Evolutionary conservation across 192 early-diverging fungal species (phyloP), one percentile per base, ranked within the genome.

Genomic region (Podila epigama): DNA sequence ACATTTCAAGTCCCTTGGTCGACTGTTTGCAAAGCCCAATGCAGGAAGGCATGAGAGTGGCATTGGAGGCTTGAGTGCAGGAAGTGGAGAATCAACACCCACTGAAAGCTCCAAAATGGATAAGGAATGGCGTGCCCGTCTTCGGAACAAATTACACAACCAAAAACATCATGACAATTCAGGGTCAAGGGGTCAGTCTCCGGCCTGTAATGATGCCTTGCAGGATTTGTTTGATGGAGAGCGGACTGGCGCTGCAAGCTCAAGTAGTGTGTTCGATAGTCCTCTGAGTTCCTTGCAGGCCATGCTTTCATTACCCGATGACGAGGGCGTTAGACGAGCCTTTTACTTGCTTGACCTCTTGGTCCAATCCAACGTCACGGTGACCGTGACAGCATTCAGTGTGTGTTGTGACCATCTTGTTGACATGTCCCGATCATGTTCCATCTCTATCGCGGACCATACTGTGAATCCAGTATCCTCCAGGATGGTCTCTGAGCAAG

Each of bases 1-100:
- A 34, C 36, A 20, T 13, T 77, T 68, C 50, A 77, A 77, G 48
- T 35, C 55, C 35, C 27, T 77, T 36, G 52, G 59, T 37, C 59
- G 66, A 37, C 54, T 77, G 2, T 77, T 77, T 40, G 18, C 54
- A 4, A 77, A 68, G 25, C 44, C 73, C 25, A 77, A 40, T 18
- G 25, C 20, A 29, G 35, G 61, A 2, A 52, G 25, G n/a, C 44
- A 48, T 12, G 66, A 60, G 2, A 68, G 55, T 44, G 55, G 73
- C 13, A 5, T 63, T 36, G 34, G 58, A 1, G 66, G 66, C n/a
- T 25, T 41, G 1, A 40, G 55, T 25, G 13, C 39, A 1, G 55
- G 51, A 0, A 50, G 35, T 16, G 73, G 48, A 0, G 48, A 39
- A 0, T 52, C 73, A 18, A 53, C 51, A 25, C 27, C 51, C 4